Conservation (phyloP, 768 basidiomycete genomes). For the Fistulinella prunicolor region DNA sequence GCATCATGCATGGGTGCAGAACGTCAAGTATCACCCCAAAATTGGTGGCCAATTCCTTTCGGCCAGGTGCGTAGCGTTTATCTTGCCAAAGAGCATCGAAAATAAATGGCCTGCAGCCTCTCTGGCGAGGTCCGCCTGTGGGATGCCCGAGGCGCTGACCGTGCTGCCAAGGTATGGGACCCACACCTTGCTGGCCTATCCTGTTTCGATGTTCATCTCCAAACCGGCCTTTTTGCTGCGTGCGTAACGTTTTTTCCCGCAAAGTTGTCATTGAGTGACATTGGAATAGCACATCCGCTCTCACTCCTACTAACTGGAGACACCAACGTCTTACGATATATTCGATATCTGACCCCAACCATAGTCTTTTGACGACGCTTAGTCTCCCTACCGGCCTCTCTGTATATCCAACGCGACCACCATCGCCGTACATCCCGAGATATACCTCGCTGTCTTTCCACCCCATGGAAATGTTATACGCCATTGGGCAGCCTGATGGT, state of each 20-base stretch:
- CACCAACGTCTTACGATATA: slow-evolving; percentile 63
- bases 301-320: slow-evolving; percentile 59
- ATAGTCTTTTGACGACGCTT: slow-evolving; percentile 38
- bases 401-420: slow-evolving; percentile 52
- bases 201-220: slow-evolving; percentile 83
- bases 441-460: slow-evolving; percentile 73
- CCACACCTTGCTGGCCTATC: slow-evolving; percentile 70
- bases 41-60: slow-evolving; percentile 71
- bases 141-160: slow-evolving; percentile 72
- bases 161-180: slow-evolving; percentile 60
- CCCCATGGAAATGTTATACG: slow-evolving; percentile 83
- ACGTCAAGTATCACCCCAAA: slow-evolving; percentile 79
- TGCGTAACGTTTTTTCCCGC: slow-evolving; percentile 38
- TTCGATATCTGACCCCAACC: slow-evolving; percentile 42
- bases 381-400: slow-evolving; percentile 54
- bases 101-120: slow-evolving; percentile 47
- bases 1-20: slow-evolving; percentile 89
- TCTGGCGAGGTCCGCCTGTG: slow-evolving; percentile 90
- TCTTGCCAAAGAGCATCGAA: neutral
- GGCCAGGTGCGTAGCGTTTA: slow-evolving; percentile 59
- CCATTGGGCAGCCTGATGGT: slow-evolving; percentile 71
- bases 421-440: slow-evolving; percentile 60
- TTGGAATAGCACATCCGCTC: slow-evolving; percentile 51
- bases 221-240: slow-evolving; percentile 82
- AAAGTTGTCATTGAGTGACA: slow-evolving; percentile 3